Conservation (phyloP, 768 basidiomycete genomes). For the Lactarius indigo region DNA sequence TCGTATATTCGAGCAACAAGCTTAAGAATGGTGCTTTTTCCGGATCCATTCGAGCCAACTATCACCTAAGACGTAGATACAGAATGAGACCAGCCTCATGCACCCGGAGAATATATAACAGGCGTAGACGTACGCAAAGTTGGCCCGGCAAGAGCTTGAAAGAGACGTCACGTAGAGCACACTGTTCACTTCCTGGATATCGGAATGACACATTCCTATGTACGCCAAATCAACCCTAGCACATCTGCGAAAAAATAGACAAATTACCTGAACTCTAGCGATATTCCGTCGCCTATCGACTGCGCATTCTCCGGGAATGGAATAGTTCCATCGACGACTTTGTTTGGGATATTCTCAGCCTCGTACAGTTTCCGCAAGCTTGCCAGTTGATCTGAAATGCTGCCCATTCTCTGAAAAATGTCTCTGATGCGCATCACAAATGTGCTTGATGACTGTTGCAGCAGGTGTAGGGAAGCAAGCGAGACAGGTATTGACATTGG, state of each 20-base stretch:
- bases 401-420: constrained; percentile 51
- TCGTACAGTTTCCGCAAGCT: constrained; percentile 63
- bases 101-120: neutral
- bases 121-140: constrained; percentile 54
- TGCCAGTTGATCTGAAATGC: constrained; percentile 50
- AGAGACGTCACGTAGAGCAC: constrained; percentile 59
- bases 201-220: constrained; percentile 67
- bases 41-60: constrained; percentile 75
- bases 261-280: constrained; percentile 57
- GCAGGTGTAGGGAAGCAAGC: constrained; percentile 41
- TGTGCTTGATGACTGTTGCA: constrained; percentile 47
- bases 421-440: constrained; percentile 48
- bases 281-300: constrained; percentile 33
- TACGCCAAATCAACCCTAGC: constrained; percentile 19
- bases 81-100: neutral
- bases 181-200: constrained; percentile 51
- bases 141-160: constrained; percentile 70
- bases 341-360: constrained; percentile 55
- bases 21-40: constrained; percentile 77
- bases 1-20: constrained; percentile 70
- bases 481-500: constrained; percentile 25
- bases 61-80: constrained; percentile 48
- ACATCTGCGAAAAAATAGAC: constrained; percentile 22
- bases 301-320: constrained; percentile 35
- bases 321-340: constrained; percentile 48